Evolutionary conservation across 1,284 basidiomycete genomes (phyloP), one percentile per base, ranked within the genome.

Genomic region (Athelia sp.): DNA sequence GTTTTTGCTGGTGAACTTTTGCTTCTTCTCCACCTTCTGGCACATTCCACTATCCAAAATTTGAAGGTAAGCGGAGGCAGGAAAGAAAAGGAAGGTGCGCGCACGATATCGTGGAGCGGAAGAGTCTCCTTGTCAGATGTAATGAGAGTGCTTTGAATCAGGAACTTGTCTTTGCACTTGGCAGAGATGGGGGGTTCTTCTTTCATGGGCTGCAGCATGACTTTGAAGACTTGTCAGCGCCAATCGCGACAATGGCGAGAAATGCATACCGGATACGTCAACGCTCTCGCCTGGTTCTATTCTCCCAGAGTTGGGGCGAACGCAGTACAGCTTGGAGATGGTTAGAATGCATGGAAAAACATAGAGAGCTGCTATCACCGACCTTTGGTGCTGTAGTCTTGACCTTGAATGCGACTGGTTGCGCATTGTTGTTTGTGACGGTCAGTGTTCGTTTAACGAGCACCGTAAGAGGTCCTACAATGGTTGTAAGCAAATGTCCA

Each of bases 101-200:
- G 60, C 64, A 96, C 94, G 63, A 97, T 84, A 56, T 96, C 93
- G 51, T 81, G 74, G 42, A 93, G 70, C 24, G 86, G 67, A 64
- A 84, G 71, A 43, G 81, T 81, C 74, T 94, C 93, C 69, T 92
- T 92, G 60, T 97, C 94, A 18, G 87, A 78, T 2, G 92, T 89
- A 69, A 99, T 96, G 66, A 90, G 70, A 32, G 93, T 96, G 62
- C 91, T 96, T 71, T 98, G 97, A 46, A 99, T 94, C 50, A 99
- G 79, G 74, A 99, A 99, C 77, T 99, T 99, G 84, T 99, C 97
- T 68, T 97, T 96, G 86, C 97, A 99, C 75, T 98, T 98, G 45
- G 84, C 75, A 53, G 86, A 87, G 55, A 87, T 70, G 24, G 95
- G 89, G 1, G 97, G 96, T 61, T 99, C 96, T 59, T 95, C 90